A percentile compares a stretch with the other conserved stretches of the same genome.
Conservation (phyloP, 139 green algal species). For the Pseudopediastrum boryanum region DNA sequence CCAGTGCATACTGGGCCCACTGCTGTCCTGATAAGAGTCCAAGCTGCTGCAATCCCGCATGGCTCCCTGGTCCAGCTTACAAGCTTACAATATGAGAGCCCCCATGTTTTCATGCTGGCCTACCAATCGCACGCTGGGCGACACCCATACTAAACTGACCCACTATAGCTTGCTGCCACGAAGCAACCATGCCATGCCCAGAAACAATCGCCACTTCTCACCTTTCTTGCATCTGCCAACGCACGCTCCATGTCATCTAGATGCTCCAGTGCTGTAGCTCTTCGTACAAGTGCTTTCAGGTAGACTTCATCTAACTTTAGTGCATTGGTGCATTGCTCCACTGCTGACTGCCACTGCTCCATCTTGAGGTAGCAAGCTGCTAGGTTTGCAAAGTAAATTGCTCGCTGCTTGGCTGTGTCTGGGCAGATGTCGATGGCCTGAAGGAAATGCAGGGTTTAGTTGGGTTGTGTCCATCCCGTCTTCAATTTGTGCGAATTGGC, state of each 20-base stretch:
- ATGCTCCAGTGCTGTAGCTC: constrained; percentile 73
- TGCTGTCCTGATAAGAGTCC: neutral
- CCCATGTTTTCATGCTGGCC: neutral
- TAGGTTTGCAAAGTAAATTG: constrained; percentile 77
- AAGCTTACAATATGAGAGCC: neutral
- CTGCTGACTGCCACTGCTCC: constrained; percentile 51
- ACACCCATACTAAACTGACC: neutral
- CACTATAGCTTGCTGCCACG: neutral
- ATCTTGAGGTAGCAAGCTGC: constrained; percentile 74
- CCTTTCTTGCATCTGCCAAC: constrained; percentile 71
- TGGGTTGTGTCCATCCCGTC: neutral
- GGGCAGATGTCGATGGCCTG: constrained; percentile 44
- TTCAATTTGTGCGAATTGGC: neutral
- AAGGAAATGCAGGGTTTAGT: neutral
- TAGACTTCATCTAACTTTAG: constrained; percentile 45
- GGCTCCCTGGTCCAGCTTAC: neutral
- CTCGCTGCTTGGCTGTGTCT: constrained; percentile 42
- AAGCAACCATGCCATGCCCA: too few species aligned
- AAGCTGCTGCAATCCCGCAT: neutral
- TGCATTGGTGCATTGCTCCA: constrained; percentile 57
- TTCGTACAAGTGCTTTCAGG: constrained; percentile 69
- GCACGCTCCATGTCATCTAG: constrained; percentile 87
- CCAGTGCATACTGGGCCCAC: too few species aligned
- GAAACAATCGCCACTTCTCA: too few species aligned
- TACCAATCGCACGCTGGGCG: neutral